Conservation (phyloP, 83 land plant genomes). For the Diphasiastrum complanatum region DNA sequence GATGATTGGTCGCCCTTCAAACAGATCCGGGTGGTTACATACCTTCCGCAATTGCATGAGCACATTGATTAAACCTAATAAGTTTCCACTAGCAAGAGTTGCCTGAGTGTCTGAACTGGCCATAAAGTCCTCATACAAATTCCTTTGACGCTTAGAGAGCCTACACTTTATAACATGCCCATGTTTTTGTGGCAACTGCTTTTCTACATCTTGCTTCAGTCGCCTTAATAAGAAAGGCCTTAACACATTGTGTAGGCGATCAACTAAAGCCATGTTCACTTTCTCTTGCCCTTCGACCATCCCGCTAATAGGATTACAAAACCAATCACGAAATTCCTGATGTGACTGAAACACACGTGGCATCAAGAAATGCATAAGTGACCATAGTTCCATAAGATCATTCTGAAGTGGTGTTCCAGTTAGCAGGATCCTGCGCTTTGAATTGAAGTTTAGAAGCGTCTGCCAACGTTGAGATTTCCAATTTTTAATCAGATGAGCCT, state of each 20-base stretch:
- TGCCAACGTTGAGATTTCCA: constrained; percentile 99
- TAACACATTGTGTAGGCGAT: constrained; percentile 96
- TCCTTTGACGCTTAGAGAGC: constrained; percentile 87
- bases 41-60: constrained; percentile 98
- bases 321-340: constrained; percentile 99
- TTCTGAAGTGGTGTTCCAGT: constrained; percentile 99
- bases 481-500: constrained; percentile 96
- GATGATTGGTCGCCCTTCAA: constrained; percentile 95
- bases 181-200: constrained; percentile 83
- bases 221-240: constrained; percentile 92
- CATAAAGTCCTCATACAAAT: constrained; percentile 97
- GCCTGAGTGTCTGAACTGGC: constrained; percentile 99
- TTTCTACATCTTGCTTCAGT: constrained; percentile 96
- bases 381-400: constrained; percentile 99
- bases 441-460: constrained; percentile 92
- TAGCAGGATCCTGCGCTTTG: constrained; percentile 85
- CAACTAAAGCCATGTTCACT: constrained; percentile 87
- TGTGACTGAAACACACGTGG: constrained; percentile 98
- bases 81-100: constrained; percentile 83
- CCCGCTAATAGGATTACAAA: constrained; percentile 86
- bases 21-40: constrained; percentile 98
- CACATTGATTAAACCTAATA: constrained; percentile 87
- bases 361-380: constrained; percentile 98
- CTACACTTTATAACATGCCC: constrained; percentile 94
- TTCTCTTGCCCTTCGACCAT: constrained; percentile 98